Evolutionary conservation across 768 basidiomycete genomes (phyloP), one percentile per base, ranked within the genome.

Genomic region (Lentinula aciculospora): DNA sequence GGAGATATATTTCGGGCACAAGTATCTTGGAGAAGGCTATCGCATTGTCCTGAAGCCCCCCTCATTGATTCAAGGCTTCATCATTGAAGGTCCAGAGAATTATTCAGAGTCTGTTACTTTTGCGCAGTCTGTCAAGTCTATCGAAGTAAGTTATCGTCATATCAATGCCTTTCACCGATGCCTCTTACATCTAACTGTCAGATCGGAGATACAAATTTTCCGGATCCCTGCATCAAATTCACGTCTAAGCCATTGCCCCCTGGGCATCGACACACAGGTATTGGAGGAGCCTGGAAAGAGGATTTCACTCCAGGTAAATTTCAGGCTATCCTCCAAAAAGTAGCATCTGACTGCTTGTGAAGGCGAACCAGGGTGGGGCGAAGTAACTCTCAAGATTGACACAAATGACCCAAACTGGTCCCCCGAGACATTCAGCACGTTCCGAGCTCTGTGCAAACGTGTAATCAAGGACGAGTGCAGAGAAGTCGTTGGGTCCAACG

Each of bases 1-100:
- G 51, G 66, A 64, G 21, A 67, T 65, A 64, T 67, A 59, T 59
- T 57, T 66, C 32, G 69, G 69, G 3, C 59, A 46, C 31, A 65
- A 65, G 49, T 58, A 53, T 29, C 61, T 62, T 34, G 42, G 46
- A 0, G 60, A 60, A 10, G 34, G 62, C 13, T 62, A 58, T 44
- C 58, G 31, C 49, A 57, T 42, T 23, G 57, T 10, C 56, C 44
- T 23, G 42, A 34, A 46, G 5, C 31, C 29, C 37, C 3, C 3
- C 3, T 9, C 10, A 4, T 17, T 23, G 44, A 27, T 23, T 6
- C n/a, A 6, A 9, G 12, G 25, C 21, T 53, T 53, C n/a, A 7
- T 4, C 5, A 53, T 53, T 25, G 1, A 17, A 1, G 51, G 51
- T 8, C 51, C 32, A 31, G 29, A 31, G 17, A 1, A 27, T n/a